phyloP scores from a whole-genome alignment of 2,329 filamentous ascomycete species.

The Pseudogymnoascus sp. region DNA sequence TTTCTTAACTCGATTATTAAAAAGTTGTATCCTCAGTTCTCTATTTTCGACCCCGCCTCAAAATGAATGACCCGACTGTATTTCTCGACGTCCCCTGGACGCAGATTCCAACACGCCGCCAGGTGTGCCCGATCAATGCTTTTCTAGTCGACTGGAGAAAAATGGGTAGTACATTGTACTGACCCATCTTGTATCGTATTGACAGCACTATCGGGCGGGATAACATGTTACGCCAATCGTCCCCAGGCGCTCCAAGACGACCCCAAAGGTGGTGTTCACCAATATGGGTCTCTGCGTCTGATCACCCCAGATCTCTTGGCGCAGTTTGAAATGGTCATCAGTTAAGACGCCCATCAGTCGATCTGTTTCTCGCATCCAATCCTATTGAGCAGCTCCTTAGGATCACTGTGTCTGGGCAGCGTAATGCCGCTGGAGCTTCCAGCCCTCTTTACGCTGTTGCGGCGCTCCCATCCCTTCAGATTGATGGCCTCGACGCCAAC shows the following conservation, averaged over 20 bases:
- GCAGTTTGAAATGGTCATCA: background rate
- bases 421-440: constrained; percentile 26
- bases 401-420: constrained; percentile 24
- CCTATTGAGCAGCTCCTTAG: constrained; percentile 28
- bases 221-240: background rate
- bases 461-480: constrained; percentile 36
- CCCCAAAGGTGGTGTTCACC: background rate
- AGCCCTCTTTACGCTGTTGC: constrained; percentile 22
- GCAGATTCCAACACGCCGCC: background rate
- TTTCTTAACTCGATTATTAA: background rate
- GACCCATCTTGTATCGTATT: background rate
- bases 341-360: constrained; percentile 14
- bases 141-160: background rate
- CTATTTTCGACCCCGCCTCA: background rate
- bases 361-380: constrained; percentile 30
- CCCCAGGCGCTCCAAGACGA: background rate
- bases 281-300: background rate
- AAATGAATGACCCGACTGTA: background rate
- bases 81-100: background rate
- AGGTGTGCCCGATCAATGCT: background rate
- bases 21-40: background rate
- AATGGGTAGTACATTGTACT: background rate
- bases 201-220: background rate
- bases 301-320: constrained; percentile 3
- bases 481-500: constrained; percentile 66